Evolutionary conservation across 306 rosid genomes (phyloP), one percentile per base, ranked within the genome.

Genomic region (Prunus persica): DNA sequence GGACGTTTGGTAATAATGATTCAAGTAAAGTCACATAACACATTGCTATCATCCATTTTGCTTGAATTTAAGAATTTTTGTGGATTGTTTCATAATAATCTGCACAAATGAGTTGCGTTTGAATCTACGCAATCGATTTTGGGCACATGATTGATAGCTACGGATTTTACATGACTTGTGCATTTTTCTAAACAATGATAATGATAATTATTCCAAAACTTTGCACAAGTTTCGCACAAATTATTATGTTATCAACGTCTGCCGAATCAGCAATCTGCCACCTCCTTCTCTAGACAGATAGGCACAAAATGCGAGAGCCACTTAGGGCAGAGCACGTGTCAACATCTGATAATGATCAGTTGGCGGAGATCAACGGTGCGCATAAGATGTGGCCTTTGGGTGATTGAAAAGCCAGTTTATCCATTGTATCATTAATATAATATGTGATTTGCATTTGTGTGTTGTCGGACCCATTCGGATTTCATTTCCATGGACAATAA

Each of bases 1-100:
- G 74, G 78, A 50, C 72, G 65, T 16, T 56, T 56, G 20, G 19
- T 28, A 67, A 73, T 66, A 11, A 61, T 60, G 34, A 60, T 11
- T 69, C n/a, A 18, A 58, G 64, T 12, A 58, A 14, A 6, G 49
- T 15, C 32, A 13, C 32, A 19, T 50, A 3, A 18, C 43, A 22
- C 12, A 13, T 32, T 67, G 67, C 19, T 56, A 2, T 28, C 43
- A 38, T 38, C 9, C 43, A 38, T 30, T 3, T 34, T 52, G 9
- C 8, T 52, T 52, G 20, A 47, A 47, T 13, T 47, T 1, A 34
- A 34, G 13, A 55, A 55, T n/a, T 8, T n/a, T n/a, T 19, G 10
- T n/a, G 12, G 61, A 55, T n/a, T 55, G 61, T 14, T 34, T 34
- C 7, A 1, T 34, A 34, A 34, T 51, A 51, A 51, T 51, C 56